Base-by-base conservation (phyloP, 2,329 filamentous ascomycete species). In the Didymella keratinophila region DNA sequence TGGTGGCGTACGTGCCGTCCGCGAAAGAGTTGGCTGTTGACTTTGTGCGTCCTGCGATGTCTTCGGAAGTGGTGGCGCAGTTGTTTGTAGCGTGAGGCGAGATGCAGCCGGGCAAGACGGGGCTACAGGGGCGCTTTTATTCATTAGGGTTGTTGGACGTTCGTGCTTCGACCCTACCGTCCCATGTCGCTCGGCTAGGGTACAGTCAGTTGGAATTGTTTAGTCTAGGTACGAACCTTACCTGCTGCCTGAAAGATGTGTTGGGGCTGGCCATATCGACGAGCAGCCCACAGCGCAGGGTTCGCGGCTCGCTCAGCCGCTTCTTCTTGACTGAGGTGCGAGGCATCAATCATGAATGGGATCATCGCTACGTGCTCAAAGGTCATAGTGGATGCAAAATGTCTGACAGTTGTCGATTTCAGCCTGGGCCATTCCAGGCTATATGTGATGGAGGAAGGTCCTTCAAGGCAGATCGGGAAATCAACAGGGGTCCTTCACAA, bases 181-280 rank as follows among this genome's bases (percentile, higher is more conserved):
- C 6, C 18, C 39, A 42, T 52, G 49, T 7, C 41, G 49, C n/a
- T 52, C 41, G 9, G 49, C 49, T 44, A 20, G 6, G 2, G 20
- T 7, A 43, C 9, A 14, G 4, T 48, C 32, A 48, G 46, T 23
- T 11, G 10, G 11, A 6, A 28, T 25, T 28, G 7, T 30, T 41
- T 2, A 9, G 7, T 18, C 11, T 23, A 8, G 3, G 18, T 18
- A 12, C 9, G 21, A 20, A n/a, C 47, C 44, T 43, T 0, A 55
- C 52, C 44, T 4, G 52, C 52, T 25, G 44, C 44, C 5, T 18
- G n/a, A 11, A 55, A 55, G 14, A 55, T 42, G 16, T 48, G 28
- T 16, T 55, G 44, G 2, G 52, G 52, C 21, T 43, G 36, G 4
- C 52, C 36, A 36, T 55, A 55, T 4, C 52, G 43, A 21, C 18